Conservation (phyloP, 148 eudicot genomes). For the Vaccinium vitisidaea region DNA sequence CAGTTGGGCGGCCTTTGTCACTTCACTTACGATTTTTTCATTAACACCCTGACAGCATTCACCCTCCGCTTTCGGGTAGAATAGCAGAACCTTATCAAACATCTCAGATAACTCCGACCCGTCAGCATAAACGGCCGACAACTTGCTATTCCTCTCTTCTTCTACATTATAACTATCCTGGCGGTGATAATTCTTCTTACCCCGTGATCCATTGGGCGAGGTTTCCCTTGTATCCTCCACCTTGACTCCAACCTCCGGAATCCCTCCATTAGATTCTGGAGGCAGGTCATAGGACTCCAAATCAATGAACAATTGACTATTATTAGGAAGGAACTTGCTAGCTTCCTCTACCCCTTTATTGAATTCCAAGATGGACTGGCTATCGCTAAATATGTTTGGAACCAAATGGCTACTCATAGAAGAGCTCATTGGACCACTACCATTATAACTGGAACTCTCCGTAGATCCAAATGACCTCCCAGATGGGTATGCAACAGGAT, state of each 20-base stretch:
- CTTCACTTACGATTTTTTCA: not conserved
- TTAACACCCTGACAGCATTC: not conserved
- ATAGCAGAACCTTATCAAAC: slow-evolving; percentile 62
- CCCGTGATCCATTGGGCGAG: slow-evolving; percentile 30
- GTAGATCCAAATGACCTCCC: slow-evolving; percentile 30
- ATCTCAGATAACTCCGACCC: slow-evolving; percentile 47
- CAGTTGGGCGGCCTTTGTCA: slow-evolving; percentile 9
- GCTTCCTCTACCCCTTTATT: slow-evolving; percentile 56
- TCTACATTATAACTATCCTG: slow-evolving; percentile 35
- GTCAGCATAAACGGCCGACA: slow-evolving; percentile 41
- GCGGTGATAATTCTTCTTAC: slow-evolving; percentile 47
- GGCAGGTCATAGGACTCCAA: slow-evolving; percentile 34
- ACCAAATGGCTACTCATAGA: slow-evolving; percentile 21
- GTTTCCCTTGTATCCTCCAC: slow-evolving; percentile 33
- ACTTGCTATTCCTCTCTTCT: slow-evolving; percentile 45
- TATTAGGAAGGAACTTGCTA: slow-evolving; percentile 44
- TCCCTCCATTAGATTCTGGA: slow-evolving; percentile 19
- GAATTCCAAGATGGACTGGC: slow-evolving; percentile 44
- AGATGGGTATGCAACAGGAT: slow-evolving; percentile 20
- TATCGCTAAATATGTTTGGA: slow-evolving; percentile 29
- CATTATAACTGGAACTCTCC: slow-evolving; percentile 12
- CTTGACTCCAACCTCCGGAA: slow-evolving; percentile 22
- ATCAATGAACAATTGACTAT: slow-evolving; percentile 26
- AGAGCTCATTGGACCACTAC: not conserved
- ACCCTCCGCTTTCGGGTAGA: slow-evolving; percentile 24